Percentiles rank a stretch among this genome's conserved stretches.
These are phyloP conservation scores for Emericellopsis cladophorae DNA, from an alignment of 2,329 filamentous ascomycete species.

Conservation along the genomic window DNA sequence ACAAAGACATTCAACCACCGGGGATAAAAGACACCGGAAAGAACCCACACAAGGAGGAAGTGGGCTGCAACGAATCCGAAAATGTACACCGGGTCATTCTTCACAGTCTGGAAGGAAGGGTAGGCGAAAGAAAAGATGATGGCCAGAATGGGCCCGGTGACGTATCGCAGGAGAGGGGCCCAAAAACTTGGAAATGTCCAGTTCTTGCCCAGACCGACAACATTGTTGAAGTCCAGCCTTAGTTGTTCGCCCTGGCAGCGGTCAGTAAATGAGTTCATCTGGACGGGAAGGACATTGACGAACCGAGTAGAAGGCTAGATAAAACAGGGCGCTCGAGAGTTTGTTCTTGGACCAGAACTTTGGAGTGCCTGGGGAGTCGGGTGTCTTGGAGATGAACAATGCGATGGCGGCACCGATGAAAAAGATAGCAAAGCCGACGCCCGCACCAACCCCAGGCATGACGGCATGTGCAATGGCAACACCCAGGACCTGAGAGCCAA, in stretches of 20 bases:
- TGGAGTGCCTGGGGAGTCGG: slow-evolving; percentile 16
- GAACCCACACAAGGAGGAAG: slow-evolving; percentile 30
- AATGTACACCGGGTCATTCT: slow-evolving; percentile 35
- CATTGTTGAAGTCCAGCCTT: slow-evolving; percentile 37
- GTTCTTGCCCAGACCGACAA: slow-evolving; percentile 39
- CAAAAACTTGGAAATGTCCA: slow-evolving; percentile 41
- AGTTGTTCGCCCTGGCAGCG: slow-evolving; percentile 37
- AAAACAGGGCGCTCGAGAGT: slow-evolving; percentile 30
- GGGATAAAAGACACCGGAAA: slow-evolving; percentile 34
- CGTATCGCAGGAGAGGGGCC: slow-evolving; percentile 33
- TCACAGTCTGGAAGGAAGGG: slow-evolving; percentile 30
- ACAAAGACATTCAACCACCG: slow-evolving; percentile 40
- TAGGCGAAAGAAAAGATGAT: slow-evolving; percentile 40
- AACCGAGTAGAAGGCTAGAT: slow-evolving; percentile 37
- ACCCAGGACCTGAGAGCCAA: slow-evolving; percentile 38
- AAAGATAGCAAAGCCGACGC: slow-evolving; percentile 31
- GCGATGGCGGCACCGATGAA: slow-evolving; percentile 19
- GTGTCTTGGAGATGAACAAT: slow-evolving; percentile 19
- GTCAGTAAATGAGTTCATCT: no score
- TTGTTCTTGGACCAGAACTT: slow-evolving; percentile 25
- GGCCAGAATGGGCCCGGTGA: slow-evolving; percentile 32
- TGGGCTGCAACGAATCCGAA: slow-evolving; percentile 34
- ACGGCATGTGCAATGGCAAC: slow-evolving; percentile 34
- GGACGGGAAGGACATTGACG: slow-evolving; percentile 19
- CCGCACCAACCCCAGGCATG: slow-evolving; percentile 29